Percentiles rank a stretch among this genome's conserved stretches.
Evolutionary conservation across 1,139 yeast species (phyloP).

Genomic region (Kluyveromyces sp.): DNA sequence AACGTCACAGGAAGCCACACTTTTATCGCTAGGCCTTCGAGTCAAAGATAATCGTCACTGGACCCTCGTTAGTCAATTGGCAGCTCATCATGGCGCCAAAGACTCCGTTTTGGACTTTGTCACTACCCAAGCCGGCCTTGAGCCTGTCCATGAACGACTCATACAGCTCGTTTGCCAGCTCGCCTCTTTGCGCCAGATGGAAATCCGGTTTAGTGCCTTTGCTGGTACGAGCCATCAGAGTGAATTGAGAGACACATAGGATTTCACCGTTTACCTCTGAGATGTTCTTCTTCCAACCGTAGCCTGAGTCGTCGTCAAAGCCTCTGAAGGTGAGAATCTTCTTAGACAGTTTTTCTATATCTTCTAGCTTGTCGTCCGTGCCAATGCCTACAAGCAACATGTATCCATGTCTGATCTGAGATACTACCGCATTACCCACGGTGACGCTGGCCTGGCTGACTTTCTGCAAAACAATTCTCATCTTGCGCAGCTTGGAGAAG

Average conservation of each 20-base stretch:
- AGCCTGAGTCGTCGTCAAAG: slow-evolving; percentile 55
- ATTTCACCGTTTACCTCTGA: slow-evolving; percentile 52
- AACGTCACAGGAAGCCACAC: not conserved
- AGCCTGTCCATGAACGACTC: slow-evolving; percentile 49
- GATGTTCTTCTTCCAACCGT: slow-evolving; percentile 53
- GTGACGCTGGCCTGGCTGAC: slow-evolving; percentile 83
- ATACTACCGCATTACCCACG: slow-evolving; percentile 62
- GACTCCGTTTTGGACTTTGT: slow-evolving; percentile 71
- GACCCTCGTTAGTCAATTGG: slow-evolving; percentile 63
- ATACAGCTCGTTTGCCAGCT: slow-evolving; percentile 61
- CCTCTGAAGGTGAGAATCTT: slow-evolving; percentile 60
- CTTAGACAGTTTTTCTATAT: slow-evolving; percentile 59
- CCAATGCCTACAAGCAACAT: slow-evolving; percentile 80
- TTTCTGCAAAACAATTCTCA: slow-evolving; percentile 86
- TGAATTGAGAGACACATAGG: slow-evolving; percentile 78
- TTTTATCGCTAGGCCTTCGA: no score
- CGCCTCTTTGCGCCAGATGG: slow-evolving; percentile 81
- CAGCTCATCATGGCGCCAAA: slow-evolving; percentile 99
- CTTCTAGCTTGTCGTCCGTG: slow-evolving; percentile 65
- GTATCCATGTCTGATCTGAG: slow-evolving; percentile 71
- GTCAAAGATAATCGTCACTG: slow-evolving; percentile 36
- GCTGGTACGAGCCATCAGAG: slow-evolving; percentile 72
- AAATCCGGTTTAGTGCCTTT: slow-evolving; percentile 94
- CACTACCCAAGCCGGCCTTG: slow-evolving; percentile 49
- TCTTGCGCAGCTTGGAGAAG: slow-evolving; percentile 24